Percentiles rank a stretch among this genome's conserved stretches.
These are phyloP conservation scores for Sarcodon sp. DNA, from an alignment of 768 basidiomycete genomes.

Conservation along the genomic window DNA sequence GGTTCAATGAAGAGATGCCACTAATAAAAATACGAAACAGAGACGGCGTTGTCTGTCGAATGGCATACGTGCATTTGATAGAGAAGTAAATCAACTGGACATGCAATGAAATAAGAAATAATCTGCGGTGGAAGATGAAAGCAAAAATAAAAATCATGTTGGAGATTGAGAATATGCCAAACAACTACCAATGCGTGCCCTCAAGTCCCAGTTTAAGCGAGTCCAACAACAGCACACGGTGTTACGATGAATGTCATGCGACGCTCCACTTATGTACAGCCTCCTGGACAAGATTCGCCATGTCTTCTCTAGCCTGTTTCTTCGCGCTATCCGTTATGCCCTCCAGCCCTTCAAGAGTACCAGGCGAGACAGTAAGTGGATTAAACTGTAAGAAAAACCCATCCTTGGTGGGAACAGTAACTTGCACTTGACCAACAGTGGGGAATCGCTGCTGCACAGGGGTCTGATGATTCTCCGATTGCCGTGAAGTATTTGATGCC, in stretches of 20 bases:
- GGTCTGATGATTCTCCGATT: conserved; percentile 3
- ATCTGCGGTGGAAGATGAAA: not conserved
- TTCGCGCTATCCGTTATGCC: conserved; percentile 75
- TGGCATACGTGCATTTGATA: conserved; percentile 30
- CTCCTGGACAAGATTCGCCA: conserved; percentile 57
- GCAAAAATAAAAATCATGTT: not conserved
- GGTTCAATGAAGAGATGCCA: conserved; percentile 11
- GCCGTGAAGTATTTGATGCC: conserved; percentile 4
- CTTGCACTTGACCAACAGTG: conserved; percentile 11
- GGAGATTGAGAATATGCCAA: not conserved
- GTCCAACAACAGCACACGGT: not conserved
- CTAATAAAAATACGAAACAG: conserved; percentile 57
- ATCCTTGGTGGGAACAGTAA: conserved; percentile 70
- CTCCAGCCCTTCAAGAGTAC: conserved; percentile 60
- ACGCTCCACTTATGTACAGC: conserved; percentile 73
- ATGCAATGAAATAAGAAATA: conserved; percentile 1
- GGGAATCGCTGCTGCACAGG: conserved; percentile 2
- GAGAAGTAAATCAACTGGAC: conserved; percentile 12
- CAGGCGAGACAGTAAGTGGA: conserved; percentile 61
- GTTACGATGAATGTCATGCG: conserved; percentile 3
- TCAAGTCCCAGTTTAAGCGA: not conserved
- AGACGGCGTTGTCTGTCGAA: conserved; percentile 39
- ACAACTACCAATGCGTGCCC: not conserved
- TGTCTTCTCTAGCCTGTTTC: conserved; percentile 69
- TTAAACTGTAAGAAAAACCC: conserved; percentile 81